Evolutionary conservation across 495 filamentous ascomycete genomes (phyloP).

Genomic region (Penicillium manginii): DNA sequence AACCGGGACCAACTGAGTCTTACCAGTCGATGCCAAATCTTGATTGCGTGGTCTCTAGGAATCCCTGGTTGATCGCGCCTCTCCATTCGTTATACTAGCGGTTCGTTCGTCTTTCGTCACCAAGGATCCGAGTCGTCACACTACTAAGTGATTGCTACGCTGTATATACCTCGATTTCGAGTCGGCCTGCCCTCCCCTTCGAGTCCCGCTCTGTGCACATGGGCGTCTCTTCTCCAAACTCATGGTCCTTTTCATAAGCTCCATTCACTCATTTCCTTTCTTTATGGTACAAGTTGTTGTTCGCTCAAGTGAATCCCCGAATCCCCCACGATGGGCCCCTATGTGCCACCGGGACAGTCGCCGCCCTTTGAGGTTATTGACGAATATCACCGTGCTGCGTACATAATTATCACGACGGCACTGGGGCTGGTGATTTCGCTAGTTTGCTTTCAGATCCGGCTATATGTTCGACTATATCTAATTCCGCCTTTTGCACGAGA

Average conservation of each 20-base stretch:
- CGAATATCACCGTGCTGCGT: conserved; percentile 45
- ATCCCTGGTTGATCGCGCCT: not conserved
- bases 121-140: not conserved
- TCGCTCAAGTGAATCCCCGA: not conserved
- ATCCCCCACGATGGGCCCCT: conserved; percentile 30
- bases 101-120: not conserved
- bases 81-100: not conserved
- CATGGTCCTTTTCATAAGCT: conserved; percentile 1
- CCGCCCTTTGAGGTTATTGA: conserved; percentile 47
- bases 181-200: not conserved
- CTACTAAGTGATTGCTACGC: conserved; percentile 2
- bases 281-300: conserved; percentile 3
- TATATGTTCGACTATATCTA: conserved; percentile 47
- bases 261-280: not conserved
- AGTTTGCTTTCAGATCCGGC: conserved; percentile 46
- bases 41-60: not conserved
- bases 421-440: conserved; percentile 53
- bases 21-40: not conserved
- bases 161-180: conserved; percentile 3
- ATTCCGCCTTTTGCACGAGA: conserved; percentile 43
- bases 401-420: conserved; percentile 52
- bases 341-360: conserved; percentile 42
- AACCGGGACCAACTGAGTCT: not conserved
- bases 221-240: not conserved
- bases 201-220: not conserved